Percentiles rank a stretch among this genome's conserved stretches.
Conservation (phyloP, 129 eudicot genomes). For the Logfia minima region DNA sequence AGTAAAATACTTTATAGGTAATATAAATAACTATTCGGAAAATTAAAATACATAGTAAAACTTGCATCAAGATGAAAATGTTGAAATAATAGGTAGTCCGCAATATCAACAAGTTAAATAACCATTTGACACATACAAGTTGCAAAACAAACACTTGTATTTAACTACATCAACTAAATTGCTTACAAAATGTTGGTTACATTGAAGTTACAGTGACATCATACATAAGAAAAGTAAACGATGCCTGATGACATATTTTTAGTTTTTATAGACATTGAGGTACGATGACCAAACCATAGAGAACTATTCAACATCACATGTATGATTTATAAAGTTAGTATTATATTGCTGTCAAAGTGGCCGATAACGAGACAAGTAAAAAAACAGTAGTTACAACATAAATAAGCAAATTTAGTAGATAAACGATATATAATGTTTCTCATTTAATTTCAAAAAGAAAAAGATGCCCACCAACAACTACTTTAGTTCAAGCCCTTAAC, state of each 20-base stretch:
- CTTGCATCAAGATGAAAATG: neutral
- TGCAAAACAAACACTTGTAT: slow-evolving; percentile 10
- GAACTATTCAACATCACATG: neutral
- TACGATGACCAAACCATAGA: neutral
- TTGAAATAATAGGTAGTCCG: neutral
- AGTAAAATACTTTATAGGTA: no score
- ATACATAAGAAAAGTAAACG: slow-evolving; percentile 18
- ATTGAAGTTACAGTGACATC: slow-evolving; percentile 5
- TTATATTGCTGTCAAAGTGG: no score
- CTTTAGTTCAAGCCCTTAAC: no score
- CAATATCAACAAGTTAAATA: neutral
- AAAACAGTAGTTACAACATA: no score
- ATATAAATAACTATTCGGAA: neutral
- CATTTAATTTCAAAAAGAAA: no score
- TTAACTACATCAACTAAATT: neutral
- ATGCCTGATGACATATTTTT: neutral
- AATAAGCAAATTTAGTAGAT: no score
- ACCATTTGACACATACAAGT: slow-evolving; percentile 9
- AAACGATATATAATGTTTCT: no score
- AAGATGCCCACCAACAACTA: no score
- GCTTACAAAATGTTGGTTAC: neutral
- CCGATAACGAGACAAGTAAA: no score
- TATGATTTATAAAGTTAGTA: no score
- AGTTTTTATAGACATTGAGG: neutral
- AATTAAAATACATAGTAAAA: neutral